phyloP scores from a whole-genome alignment of 2,329 filamentous ascomycete genomes.

The Fusarium sp. region DNA sequence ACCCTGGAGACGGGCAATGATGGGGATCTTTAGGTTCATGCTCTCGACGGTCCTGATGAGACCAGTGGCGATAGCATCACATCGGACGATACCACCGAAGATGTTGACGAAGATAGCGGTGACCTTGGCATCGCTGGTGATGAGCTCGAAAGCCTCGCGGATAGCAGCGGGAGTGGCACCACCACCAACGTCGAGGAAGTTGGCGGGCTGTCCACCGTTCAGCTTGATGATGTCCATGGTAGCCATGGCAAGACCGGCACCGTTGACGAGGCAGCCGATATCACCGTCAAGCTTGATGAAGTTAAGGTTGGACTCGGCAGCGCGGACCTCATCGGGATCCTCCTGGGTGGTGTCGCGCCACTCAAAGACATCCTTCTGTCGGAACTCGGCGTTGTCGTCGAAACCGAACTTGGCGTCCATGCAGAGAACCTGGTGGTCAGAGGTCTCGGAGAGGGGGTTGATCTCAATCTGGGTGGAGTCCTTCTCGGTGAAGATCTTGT shows the following conservation, averaged over 20 bases:
- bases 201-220: slow-evolving; percentile 94
- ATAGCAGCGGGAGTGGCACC: slow-evolving; percentile 97
- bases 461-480: slow-evolving; percentile 99
- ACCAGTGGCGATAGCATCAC: slow-evolving; percentile 96
- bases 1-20: slow-evolving; percentile 96
- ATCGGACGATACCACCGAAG: slow-evolving; percentile 98
- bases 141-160: slow-evolving; percentile 97
- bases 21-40: slow-evolving; percentile 96
- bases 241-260: slow-evolving; percentile 98
- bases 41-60: slow-evolving; percentile 94
- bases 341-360: slow-evolving; percentile 97
- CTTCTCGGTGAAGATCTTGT: slow-evolving; percentile 98
- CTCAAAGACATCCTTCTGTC: slow-evolving; percentile 94
- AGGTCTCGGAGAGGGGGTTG: slow-evolving; percentile 98
- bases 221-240: slow-evolving; percentile 99
- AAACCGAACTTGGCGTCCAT: slow-evolving; percentile 99
- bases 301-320: slow-evolving; percentile 93
- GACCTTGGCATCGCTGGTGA: slow-evolving; percentile 98
- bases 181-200: slow-evolving; percentile 99
- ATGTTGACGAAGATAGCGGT: slow-evolving; percentile 99
- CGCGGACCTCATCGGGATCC: slow-evolving; percentile 97
- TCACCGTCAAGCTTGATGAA: slow-evolving; percentile 99
- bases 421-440: slow-evolving; percentile 96
- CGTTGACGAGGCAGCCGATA: slow-evolving; percentile 99
- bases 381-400: slow-evolving; percentile 98